Evolutionary conservation across 2,329 filamentous ascomycete genomes (phyloP), one percentile per base, ranked within the genome.

Genomic region (Aspergillus sergii): DNA sequence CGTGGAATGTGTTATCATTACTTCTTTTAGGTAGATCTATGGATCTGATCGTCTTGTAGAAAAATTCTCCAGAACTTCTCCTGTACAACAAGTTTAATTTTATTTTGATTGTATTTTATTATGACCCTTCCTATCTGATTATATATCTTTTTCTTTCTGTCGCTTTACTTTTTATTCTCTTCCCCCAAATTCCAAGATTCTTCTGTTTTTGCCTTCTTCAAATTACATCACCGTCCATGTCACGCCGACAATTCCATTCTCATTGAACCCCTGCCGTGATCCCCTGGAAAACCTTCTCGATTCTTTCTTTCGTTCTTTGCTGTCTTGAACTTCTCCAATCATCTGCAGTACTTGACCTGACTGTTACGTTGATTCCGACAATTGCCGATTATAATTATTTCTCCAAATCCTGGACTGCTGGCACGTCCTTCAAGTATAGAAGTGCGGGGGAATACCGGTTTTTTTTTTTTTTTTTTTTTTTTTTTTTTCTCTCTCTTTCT

Each of bases 201-300:
- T 36, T 19, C 9, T 19, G 14, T 51, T 32, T 32, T 23, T 34
- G 12, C 9, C 28, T 32, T 56, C 36, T 32, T 41, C 34, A 28
- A 19, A 46, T 60, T 56, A 60, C 48, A 56, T 60, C 58, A 60
- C 58, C n/a, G 28, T 53, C 26, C 5, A 43, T 6, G 55, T 39
- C 48, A 54, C 23, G 16, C 32, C 32, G n/a, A 56, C 36, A 56
- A 36, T 60, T 46, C 23, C n/a, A 60, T 56, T 60, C 45, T 60
- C 26, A 26, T 56, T 30, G 46, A 54, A n/a, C 30, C 19, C 51
- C 51, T 54, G 19, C 30, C 51, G 30, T 36, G 51, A 54, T 19
- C 12, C 19, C 30, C 50, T 34, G 8, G 50, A 21, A 16, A 16
- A 53, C 50, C 10, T 51, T 26, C 14, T 19, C 39, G 39, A 41